These are phyloP conservation scores for Clavulina sp. DNA, from an alignment of 768 basidiomycete species.

Conservation along the genomic window DNA sequence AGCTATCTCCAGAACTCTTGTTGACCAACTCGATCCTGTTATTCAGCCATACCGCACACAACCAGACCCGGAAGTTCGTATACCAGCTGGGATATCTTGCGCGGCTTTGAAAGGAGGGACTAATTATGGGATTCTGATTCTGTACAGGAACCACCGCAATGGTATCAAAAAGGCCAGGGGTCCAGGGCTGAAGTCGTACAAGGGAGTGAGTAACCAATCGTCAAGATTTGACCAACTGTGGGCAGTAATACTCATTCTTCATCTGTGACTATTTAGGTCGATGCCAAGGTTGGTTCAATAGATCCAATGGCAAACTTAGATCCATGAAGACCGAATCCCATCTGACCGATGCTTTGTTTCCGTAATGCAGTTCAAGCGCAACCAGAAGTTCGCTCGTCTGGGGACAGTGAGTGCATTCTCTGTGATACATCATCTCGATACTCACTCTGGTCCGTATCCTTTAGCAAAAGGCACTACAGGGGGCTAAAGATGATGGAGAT, in stretches of 20 bases:
- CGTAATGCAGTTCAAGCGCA: conserved; percentile 58
- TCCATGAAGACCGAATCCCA: neutral
- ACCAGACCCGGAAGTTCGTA: conserved; percentile 35
- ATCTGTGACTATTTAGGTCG: neutral
- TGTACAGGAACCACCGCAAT: conserved; percentile 86
- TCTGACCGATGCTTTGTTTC: conserved; percentile 11
- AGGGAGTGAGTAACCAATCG: conserved; percentile 54
- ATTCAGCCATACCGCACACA: conserved; percentile 77
- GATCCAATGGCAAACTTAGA: conserved; percentile 20
- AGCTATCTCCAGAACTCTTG: conserved; percentile 6
- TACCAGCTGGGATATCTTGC: neutral
- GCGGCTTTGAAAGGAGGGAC: neutral
- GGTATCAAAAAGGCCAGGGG: conserved; percentile 77
- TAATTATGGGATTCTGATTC: neutral
- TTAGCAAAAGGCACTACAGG: too few relatives aligned
- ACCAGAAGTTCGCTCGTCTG: conserved; percentile 48
- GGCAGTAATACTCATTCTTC: neutral
- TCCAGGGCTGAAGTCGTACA: conserved; percentile 60
- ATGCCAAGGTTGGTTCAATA: conserved; percentile 58
- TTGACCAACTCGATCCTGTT: neutral
- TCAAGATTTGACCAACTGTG: neutral
- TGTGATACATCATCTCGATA: too few relatives aligned
- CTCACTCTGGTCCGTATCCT: too few relatives aligned
- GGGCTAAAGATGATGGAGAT: too few relatives aligned
- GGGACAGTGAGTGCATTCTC: conserved; percentile 44